Evolutionary conservation across 331 rosid species (phyloP), one percentile per base, ranked within the genome.

Genomic region (Quercus lobata): DNA sequence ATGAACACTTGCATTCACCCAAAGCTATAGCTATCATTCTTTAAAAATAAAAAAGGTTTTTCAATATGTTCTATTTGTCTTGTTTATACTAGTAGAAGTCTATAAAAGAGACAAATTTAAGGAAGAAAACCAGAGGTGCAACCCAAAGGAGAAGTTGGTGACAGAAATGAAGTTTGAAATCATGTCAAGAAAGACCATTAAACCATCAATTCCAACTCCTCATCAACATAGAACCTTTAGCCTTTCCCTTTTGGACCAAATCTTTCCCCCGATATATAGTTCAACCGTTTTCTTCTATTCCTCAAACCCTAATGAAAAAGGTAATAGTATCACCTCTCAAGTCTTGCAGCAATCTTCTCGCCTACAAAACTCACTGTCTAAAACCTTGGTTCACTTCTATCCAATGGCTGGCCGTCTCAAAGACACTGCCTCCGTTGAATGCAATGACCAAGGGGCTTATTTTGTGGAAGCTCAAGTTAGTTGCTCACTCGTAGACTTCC

Each of bases 201-300:
- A 77, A 79, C 82, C 85, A 34, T 55, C 78, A 17, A 11, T 70
- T 24, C 57, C 81, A 77, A 82, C 82, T 4, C 71, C 78, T 1
- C 78, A 30, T 7, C 15, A 77, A 44, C 77, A 49, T 3, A 37
- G 77, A 77, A 61, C 5, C 46, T 29, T 22, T 2, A 63, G 72
- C 57, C 76, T 66, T n/a, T 66, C 71, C 16, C 41, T 66, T 17
- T 66, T 66, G 71, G 71, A 66, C n/a, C 71, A 66, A 32, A 4
- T 29, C 9, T 17, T 6, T 66, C 71, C 71, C 4, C n/a, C 71
- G 1, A 2, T 66, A 1, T 17, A 66, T 15, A 66, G 71, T 66
- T 19, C 44, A 9, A 3, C 21, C 21, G 1, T 16, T 66, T 29
- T 66, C 49, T 66, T 66, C 49, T 66, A 66, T 19, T n/a, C 19